Base-by-base conservation (phyloP, 1,139 yeast species). In the Suhomyces kunorum region DNA sequence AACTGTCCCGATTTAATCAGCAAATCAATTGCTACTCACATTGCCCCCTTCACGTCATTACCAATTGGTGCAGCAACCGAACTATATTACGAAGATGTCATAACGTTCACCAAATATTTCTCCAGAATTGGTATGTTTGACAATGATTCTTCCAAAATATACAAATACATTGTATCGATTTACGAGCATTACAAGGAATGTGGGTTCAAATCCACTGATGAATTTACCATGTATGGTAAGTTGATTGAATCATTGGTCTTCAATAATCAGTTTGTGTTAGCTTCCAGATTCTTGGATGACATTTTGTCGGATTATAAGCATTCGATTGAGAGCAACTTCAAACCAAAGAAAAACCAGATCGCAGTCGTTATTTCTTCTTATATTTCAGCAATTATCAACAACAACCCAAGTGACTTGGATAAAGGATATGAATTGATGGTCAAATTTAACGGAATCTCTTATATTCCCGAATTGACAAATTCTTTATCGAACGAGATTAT, bases 231-330 rank as follows among this genome's bases (percentile, higher is more conserved):
- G 27, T 82, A 81, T 55, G 61, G 78, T 1, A 58, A 67, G 32
- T 58, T 81, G 45, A 66, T 83, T 26, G 68, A 78, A 30, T 68
- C 82, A 1, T 64, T 83, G 41, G 67, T 80, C 7, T 62, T 64
- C 43, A 76, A 77, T 33, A 73, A 72, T 32, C 76, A 80, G 48
- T 49, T 70, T 29, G 63, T 67, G 4, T 51, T 71, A 26, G 82
- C 88, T 1, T 71, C 83, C 0, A 69, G 74, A 46, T 72, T 82
- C 40, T 62, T 84, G 51, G 86, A 83, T 43, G 59, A 63, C 15
- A 62, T 72, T 12, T 56, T 71, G 34, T 34, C 55, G 0, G 68
- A 67, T 34, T 69, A 56, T 49, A 64, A 61, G 44, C 36, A 43
- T 2, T 42, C 55, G 5, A 48, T 56, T 31, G 42, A 41, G 7